Conservation (phyloP, 345 rosid species). For the Raphanus raphanistrum region DNA sequence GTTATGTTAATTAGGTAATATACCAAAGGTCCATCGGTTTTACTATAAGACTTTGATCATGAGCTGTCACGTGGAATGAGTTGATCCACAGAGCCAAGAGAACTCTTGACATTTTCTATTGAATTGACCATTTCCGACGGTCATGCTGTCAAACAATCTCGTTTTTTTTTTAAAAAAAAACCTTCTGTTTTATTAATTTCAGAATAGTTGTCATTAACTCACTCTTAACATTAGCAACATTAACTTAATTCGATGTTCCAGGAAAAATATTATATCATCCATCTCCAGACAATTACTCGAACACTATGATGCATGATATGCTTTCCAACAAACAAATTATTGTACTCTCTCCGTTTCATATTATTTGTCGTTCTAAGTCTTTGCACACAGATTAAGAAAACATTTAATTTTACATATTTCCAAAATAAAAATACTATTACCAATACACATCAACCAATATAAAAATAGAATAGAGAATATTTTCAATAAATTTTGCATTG, state of each 20-base stretch:
- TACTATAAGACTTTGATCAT: neutral
- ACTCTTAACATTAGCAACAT: neutral
- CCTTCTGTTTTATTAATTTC: neutral
- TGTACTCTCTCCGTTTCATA: too few relatives aligned
- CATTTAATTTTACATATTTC: too few relatives aligned
- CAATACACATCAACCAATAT: too few relatives aligned
- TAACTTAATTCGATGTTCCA: neutral
- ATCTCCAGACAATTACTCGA: neutral
- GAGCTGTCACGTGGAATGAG: constrained; percentile 20
- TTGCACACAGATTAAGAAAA: too few relatives aligned
- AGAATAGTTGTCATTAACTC: constrained; percentile 4
- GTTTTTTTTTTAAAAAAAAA: neutral
- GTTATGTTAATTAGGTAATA: neutral
- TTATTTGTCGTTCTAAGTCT: too few relatives aligned
- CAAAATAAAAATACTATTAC: too few relatives aligned
- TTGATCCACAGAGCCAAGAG: neutral
- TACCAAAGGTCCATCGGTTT: constrained; percentile 4
- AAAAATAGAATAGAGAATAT: too few relatives aligned
- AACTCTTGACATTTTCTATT: constrained; percentile 17
- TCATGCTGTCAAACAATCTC: constrained; percentile 4
- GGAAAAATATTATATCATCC: neutral
- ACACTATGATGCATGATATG: neutral
- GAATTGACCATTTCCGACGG: constrained; percentile 7
- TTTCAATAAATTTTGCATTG: too few relatives aligned
- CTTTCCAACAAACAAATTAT: constrained; percentile 8